These are phyloP conservation scores for Colletotrichum horii DNA, from an alignment of 2,329 filamentous ascomycete species.

Conservation along the genomic window DNA sequence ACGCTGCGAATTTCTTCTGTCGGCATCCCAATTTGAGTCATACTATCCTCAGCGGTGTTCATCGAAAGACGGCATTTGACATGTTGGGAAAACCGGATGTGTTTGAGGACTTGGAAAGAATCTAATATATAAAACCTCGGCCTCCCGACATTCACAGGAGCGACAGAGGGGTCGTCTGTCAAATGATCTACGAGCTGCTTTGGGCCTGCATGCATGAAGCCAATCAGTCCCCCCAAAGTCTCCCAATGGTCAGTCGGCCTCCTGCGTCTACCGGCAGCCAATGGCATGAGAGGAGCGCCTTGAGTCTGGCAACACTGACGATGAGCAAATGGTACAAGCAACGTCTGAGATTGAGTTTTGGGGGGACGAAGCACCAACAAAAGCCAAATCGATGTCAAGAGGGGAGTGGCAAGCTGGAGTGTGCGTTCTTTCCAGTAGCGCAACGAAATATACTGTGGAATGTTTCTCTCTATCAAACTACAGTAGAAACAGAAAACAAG, in stretches of 20 bases:
- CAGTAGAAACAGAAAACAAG: neutral
- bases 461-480: too few relatives aligned
- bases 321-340: too few relatives aligned
- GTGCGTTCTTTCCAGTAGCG: neutral
- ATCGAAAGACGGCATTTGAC: neutral
- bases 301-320: too few relatives aligned
- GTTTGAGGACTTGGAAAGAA: neutral
- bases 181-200: neutral
- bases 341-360: too few relatives aligned
- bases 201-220: neutral
- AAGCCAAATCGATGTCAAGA: neutral
- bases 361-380: neutral
- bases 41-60: neutral
- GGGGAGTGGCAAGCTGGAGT: neutral
- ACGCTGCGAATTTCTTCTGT: neutral
- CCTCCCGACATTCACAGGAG: neutral
- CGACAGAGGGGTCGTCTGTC: neutral
- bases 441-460: too few relatives aligned
- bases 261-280: neutral
- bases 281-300: neutral
- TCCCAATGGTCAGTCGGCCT: neutral
- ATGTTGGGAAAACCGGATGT: neutral
- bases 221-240: neutral
- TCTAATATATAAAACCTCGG: neutral
- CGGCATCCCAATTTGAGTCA: neutral